Evolutionary conservation across 106 monocot species (phyloP).

Genomic region (Phalaenopsis equestris): DNA sequence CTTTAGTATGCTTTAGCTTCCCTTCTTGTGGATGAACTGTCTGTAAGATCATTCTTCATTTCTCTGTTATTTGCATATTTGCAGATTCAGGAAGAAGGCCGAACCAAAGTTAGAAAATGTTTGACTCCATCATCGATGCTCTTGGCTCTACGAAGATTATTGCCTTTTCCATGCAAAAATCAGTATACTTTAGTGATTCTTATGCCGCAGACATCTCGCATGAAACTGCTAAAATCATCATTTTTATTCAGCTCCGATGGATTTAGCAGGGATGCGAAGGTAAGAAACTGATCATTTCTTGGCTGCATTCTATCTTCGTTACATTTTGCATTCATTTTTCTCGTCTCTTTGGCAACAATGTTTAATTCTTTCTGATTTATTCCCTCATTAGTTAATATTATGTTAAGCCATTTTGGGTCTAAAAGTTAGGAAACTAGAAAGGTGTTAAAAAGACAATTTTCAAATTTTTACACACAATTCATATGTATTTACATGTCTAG

Average conservation of each 20-base stretch:
- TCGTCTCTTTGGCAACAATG: background rate
- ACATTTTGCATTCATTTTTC: background rate
- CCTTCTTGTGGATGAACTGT: background rate
- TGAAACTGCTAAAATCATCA: conserved; percentile 41
- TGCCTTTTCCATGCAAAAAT: conserved; percentile 81
- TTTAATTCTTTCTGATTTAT: background rate
- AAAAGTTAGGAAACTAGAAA: background rate
- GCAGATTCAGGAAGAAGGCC: conserved; percentile 85
- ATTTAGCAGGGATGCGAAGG: conserved; percentile 70
- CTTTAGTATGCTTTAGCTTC: background rate
- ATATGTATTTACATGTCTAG: too few relatives aligned
- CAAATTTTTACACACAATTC: too few relatives aligned
- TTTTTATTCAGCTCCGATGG: conserved; percentile 17
- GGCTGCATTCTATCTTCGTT: background rate
- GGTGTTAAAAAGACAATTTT: background rate
- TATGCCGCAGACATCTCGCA: conserved; percentile 64
- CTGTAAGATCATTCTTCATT: background rate
- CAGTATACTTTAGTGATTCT: conserved; percentile 86
- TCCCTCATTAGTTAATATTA: background rate
- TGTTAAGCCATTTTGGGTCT: background rate
- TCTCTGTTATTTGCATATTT: background rate
- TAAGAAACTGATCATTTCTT: conserved; percentile 11
- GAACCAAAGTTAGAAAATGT: conserved; percentile 57
- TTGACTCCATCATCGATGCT: conserved; percentile 45
- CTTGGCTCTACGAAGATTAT: conserved; percentile 64